phyloP scores from a whole-genome alignment of 768 basidiomycete species.

The Mycena crocata region DNA sequence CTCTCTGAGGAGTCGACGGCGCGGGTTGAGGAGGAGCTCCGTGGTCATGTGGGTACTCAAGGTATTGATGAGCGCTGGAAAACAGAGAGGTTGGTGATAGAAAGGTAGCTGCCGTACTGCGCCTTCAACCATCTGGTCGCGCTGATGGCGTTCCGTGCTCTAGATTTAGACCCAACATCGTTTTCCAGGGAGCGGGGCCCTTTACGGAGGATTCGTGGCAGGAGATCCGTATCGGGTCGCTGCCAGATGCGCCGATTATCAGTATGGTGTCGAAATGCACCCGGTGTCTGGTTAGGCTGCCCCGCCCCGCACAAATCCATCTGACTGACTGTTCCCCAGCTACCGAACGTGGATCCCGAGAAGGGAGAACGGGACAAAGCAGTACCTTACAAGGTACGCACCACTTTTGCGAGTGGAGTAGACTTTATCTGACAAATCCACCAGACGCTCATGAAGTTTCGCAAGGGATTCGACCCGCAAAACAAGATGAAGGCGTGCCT shows the following conservation, averaged over 20 bases:
- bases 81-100: conserved; percentile 60
- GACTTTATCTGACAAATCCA: no score
- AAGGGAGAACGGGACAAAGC: conserved; percentile 76
- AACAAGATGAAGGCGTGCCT: conserved; percentile 68
- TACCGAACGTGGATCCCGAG: conserved; percentile 77
- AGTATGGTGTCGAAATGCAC: conserved; percentile 75
- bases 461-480: conserved; percentile 63
- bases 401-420: no score
- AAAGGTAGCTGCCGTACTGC: conserved; percentile 58
- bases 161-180: conserved; percentile 85
- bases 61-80: conserved; percentile 66
- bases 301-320: neutral
- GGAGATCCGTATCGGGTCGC: conserved; percentile 65
- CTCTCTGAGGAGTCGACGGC: conserved; percentile 71
- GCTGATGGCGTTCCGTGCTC: conserved; percentile 14
- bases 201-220: conserved; percentile 81
- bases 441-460: conserved; percentile 79
- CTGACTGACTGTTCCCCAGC: conserved; percentile 49
- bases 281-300: conserved; percentile 72
- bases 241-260: conserved; percentile 54
- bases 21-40: conserved; percentile 59
- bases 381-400: conserved; percentile 85
- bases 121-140: conserved; percentile 21
- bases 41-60: conserved; percentile 58
- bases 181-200: conserved; percentile 72